Evolutionary conservation across 257 asterid species (phyloP).

Genomic region (Fraxinus americana): DNA sequence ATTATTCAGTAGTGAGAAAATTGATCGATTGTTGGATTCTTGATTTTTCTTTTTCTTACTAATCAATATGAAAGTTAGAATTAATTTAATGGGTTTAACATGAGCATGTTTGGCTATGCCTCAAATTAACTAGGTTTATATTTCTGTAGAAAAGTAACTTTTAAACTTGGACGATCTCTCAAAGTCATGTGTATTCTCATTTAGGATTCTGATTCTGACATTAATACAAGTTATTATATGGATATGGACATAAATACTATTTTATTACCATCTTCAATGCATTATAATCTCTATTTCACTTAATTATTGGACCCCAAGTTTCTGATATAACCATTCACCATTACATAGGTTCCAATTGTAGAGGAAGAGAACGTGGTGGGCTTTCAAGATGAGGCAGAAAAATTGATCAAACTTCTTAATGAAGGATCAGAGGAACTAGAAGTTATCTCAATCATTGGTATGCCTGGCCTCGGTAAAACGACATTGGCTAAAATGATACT

Average conservation of each 20-base stretch:
- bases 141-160: neutral
- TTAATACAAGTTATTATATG: no score
- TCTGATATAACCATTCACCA: neutral
- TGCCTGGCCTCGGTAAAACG: slow-evolving; percentile 68
- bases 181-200: neutral
- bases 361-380: slow-evolving; percentile 61
- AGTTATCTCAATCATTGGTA: slow-evolving; percentile 52
- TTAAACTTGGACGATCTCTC: neutral
- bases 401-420: slow-evolving; percentile 34
- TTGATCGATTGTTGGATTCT: no score
- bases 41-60: no score
- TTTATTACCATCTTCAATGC: no score
- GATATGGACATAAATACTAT: no score
- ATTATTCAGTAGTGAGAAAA: no score
- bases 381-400: slow-evolving; percentile 52
- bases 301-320: neutral
- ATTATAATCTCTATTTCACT: no score
- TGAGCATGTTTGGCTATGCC: no score
- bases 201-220: no score
- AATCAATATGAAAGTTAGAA: no score
- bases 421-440: slow-evolving; percentile 45
- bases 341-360: slow-evolving; percentile 44
- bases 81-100: no score
- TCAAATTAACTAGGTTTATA: no score
- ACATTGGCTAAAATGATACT: slow-evolving; percentile 60